Conservation (phyloP, 2,329 filamentous ascomycete genomes). For the Blumeria hordei region DNA sequence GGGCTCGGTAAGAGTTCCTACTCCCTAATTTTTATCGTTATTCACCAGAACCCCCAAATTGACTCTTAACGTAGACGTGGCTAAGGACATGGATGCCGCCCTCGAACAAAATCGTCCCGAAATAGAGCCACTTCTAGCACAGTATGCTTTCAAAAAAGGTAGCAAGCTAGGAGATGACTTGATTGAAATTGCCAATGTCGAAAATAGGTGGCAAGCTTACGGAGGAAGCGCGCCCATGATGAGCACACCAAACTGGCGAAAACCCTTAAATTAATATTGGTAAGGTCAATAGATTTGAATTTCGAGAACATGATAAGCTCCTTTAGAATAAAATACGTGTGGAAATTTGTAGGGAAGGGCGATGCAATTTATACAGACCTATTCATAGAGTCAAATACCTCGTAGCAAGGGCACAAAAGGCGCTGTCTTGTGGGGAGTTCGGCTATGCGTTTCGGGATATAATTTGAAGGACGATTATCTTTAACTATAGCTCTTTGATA, state of each 20-base stretch:
- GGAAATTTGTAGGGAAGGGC: too few relatives aligned
- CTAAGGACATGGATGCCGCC: slow-evolving; percentile 25
- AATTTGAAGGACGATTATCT: too few relatives aligned
- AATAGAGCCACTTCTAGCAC: slow-evolving; percentile 28
- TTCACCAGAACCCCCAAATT: too few relatives aligned
- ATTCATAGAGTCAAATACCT: too few relatives aligned
- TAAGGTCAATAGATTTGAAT: not conserved
- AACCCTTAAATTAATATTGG: slow-evolving; percentile 1
- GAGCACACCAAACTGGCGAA: slow-evolving; percentile 1
- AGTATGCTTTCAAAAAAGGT: slow-evolving; percentile 28
- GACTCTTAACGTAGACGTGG: slow-evolving; percentile 19
- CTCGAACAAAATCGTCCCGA: slow-evolving; percentile 20
- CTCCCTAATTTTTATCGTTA: too few relatives aligned
- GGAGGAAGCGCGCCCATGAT: slow-evolving; percentile 12
- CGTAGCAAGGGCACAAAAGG: too few relatives aligned
- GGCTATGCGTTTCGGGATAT: too few relatives aligned
- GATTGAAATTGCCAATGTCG: slow-evolving; percentile 29
- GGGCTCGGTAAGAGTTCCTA: slow-evolving; percentile 30
- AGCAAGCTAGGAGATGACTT: slow-evolving; percentile 28
- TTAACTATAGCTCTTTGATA: too few relatives aligned
- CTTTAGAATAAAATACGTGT: too few relatives aligned
- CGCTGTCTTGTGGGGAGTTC: too few relatives aligned
- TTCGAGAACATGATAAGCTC: too few relatives aligned
- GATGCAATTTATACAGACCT: too few relatives aligned
- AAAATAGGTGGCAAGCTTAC: slow-evolving; percentile 19